Evolutionary conservation across 495 filamentous ascomycete species (phyloP).

Genomic region (Aspergillus baeticus): DNA sequence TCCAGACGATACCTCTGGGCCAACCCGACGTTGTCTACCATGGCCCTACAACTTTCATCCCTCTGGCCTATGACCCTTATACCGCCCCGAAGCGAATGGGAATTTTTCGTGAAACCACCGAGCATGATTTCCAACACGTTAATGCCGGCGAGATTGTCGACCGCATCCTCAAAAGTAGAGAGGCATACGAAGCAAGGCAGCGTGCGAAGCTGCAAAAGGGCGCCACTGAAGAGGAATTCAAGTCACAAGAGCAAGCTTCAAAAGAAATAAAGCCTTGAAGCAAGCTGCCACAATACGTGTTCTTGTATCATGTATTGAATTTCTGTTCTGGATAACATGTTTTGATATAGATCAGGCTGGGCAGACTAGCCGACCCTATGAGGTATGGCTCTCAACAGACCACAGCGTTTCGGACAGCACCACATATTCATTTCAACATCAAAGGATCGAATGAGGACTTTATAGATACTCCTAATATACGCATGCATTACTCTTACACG

Average conservation of each 20-base stretch:
- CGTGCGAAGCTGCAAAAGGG: conserved; percentile 83
- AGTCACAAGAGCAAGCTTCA: conserved; percentile 28
- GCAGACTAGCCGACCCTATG: background rate
- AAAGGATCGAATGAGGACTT: background rate
- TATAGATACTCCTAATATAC: conserved; percentile 4
- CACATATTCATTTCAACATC: background rate
- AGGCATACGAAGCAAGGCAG: conserved; percentile 87
- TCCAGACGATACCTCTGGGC: conserved; percentile 72
- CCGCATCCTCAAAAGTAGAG: conserved; percentile 79
- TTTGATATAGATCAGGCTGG: background rate
- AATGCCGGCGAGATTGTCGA: conserved; percentile 92
- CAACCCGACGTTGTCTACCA: conserved; percentile 85
- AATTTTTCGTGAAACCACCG: conserved; percentile 69
- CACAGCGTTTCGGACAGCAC: background rate
- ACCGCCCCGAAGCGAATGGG: conserved; percentile 71
- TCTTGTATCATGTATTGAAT: background rate
- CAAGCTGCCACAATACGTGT: background rate
- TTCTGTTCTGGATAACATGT: background rate
- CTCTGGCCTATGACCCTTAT: conserved; percentile 84
- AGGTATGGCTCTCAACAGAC: background rate
- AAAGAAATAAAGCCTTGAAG: conserved; percentile 4
- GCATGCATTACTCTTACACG: conserved; percentile 5
- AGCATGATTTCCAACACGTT: conserved; percentile 78
- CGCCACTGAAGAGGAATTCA: conserved; percentile 58
- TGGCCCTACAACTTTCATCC: conserved; percentile 89